phyloP scores from a whole-genome alignment of 345 rosid genomes.

The Euphorbia tirucalli region DNA sequence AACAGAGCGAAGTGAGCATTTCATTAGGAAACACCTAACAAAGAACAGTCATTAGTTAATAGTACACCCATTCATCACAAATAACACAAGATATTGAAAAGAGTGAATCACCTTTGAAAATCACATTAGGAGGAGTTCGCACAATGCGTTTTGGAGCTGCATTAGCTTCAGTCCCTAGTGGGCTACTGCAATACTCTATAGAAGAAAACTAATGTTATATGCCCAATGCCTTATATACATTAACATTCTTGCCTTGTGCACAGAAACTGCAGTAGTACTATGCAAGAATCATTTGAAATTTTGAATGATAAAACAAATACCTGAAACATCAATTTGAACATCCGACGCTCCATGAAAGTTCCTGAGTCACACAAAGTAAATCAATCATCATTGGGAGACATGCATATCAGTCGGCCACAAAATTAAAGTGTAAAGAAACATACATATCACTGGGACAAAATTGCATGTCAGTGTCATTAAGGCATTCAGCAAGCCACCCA shows the following conservation, averaged over 20 bases:
- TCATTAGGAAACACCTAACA: neutral
- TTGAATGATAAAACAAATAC: constrained; percentile 25
- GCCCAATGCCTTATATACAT: neutral
- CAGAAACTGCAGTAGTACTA: neutral
- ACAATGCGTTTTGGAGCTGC: constrained; percentile 44
- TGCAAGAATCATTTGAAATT: neutral
- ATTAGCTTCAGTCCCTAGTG: constrained; percentile 39
- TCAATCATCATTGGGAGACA: constrained; percentile 6
- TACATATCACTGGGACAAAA: constrained; percentile 61
- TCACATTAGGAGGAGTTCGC: constrained; percentile 59
- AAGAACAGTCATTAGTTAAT: neutral
- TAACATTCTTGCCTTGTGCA: neutral
- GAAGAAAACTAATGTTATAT: constrained; percentile 18
- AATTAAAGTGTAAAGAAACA: constrained; percentile 24
- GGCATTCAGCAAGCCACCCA: constrained; percentile 67
- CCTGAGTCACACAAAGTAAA: constrained; percentile 39
- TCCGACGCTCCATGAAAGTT: constrained; percentile 46
- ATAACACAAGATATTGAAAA: neutral
- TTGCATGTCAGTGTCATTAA: constrained; percentile 60
- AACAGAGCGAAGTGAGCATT: neutral
- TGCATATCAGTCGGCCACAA: neutral
- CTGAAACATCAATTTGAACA: constrained; percentile 59
- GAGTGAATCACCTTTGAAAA: constrained; percentile 64
- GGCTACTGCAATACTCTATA: constrained; percentile 55
- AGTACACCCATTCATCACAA: too few relatives aligned